Percentiles rank a stretch among this genome's conserved stretches.
Evolutionary conservation across 2,329 filamentous ascomycete species (phyloP).

Genomic region (Xylariaceae sp.): DNA sequence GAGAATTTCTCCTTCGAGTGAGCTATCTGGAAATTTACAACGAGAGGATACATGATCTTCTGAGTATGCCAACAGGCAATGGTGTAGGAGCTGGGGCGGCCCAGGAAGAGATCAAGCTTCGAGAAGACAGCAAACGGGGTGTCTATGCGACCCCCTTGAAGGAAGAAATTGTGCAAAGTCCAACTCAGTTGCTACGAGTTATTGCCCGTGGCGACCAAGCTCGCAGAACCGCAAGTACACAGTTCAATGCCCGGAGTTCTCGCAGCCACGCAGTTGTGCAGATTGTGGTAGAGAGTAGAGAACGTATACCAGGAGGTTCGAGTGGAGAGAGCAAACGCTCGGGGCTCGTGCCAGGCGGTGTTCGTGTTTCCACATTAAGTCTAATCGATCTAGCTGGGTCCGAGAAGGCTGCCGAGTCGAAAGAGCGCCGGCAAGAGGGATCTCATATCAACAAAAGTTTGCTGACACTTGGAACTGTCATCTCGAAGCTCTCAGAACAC

Average conservation of each 20-base stretch:
- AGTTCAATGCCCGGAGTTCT: slow-evolving; percentile 96
- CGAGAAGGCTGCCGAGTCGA: slow-evolving; percentile 92
- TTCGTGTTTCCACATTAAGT: slow-evolving; percentile 92
- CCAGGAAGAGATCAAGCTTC: slow-evolving; percentile 94
- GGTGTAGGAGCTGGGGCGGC: slow-evolving; percentile 58
- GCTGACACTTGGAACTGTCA: slow-evolving; percentile 92
- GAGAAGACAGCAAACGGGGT: slow-evolving; percentile 93
- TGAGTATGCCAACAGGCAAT: slow-evolving; percentile 72
- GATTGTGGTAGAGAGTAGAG: slow-evolving; percentile 96
- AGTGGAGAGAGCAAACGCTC: slow-evolving; percentile 68
- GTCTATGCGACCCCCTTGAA: slow-evolving; percentile 96
- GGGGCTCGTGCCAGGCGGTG: slow-evolving; percentile 79
- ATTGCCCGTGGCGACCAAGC: slow-evolving; percentile 94
- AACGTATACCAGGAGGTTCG: slow-evolving; percentile 69
- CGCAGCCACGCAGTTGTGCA: slow-evolving; percentile 98
- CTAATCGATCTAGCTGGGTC: slow-evolving; percentile 96
- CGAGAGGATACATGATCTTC: slow-evolving; percentile 91
- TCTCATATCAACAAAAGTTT: slow-evolving; percentile 99
- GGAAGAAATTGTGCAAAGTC: slow-evolving; percentile 98
- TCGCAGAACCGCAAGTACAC: slow-evolving; percentile 87
- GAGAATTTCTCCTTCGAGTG: slow-evolving; percentile 92
- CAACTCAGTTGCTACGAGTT: slow-evolving; percentile 90
- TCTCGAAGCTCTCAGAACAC: slow-evolving; percentile 86
- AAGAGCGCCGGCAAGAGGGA: slow-evolving; percentile 91
- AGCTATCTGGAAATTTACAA: slow-evolving; percentile 99